phyloP scores from a whole-genome alignment of 768 basidiomycete genomes.

The Daedaleopsis sinensis region DNA sequence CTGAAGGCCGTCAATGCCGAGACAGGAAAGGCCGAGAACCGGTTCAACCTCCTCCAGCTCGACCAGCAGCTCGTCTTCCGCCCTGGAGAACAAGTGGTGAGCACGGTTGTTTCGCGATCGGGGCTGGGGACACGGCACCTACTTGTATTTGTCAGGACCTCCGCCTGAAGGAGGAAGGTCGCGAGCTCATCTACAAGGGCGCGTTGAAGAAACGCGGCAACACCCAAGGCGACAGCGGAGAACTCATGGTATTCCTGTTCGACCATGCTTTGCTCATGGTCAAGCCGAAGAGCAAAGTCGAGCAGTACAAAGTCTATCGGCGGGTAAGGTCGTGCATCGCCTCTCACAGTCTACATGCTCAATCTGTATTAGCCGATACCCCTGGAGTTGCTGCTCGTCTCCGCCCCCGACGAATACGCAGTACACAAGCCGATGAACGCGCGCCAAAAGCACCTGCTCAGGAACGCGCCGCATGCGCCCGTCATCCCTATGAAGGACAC shows the following conservation, averaged over 20 bases:
- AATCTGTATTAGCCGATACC: slow-evolving; percentile 78
- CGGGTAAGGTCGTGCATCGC: slow-evolving; percentile 49
- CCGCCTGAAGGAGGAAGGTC: slow-evolving; percentile 80
- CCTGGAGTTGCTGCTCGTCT: slow-evolving; percentile 85
- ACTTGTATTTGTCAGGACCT: slow-evolving; percentile 60
- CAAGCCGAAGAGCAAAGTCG: slow-evolving; percentile 89
- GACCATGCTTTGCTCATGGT: slow-evolving; percentile 97
- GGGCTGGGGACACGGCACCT: not conserved
- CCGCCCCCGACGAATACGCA: slow-evolving; percentile 69
- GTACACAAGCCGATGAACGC: slow-evolving; percentile 28
- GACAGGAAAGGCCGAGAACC: slow-evolving; percentile 93
- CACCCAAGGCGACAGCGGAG: slow-evolving; percentile 75
- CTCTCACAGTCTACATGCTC: slow-evolving; percentile 1
- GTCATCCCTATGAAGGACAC: slow-evolving; percentile 56
- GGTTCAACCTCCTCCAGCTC: slow-evolving; percentile 93
- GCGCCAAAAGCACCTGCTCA: slow-evolving; percentile 37
- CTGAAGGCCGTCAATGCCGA: slow-evolving; percentile 88
- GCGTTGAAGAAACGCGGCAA: slow-evolving; percentile 83
- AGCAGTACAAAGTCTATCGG: slow-evolving; percentile 92
- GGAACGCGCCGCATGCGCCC: slow-evolving; percentile 44
- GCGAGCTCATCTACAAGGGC: slow-evolving; percentile 92
- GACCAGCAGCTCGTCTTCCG: slow-evolving; percentile 90
- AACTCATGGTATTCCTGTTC: slow-evolving; percentile 92
- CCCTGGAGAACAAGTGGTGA: slow-evolving; percentile 87
- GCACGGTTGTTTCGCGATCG: slow-evolving; percentile 31